Evolutionary conservation across 768 basidiomycete genomes (phyloP).

Genomic region (Suillus cothurnatus): DNA sequence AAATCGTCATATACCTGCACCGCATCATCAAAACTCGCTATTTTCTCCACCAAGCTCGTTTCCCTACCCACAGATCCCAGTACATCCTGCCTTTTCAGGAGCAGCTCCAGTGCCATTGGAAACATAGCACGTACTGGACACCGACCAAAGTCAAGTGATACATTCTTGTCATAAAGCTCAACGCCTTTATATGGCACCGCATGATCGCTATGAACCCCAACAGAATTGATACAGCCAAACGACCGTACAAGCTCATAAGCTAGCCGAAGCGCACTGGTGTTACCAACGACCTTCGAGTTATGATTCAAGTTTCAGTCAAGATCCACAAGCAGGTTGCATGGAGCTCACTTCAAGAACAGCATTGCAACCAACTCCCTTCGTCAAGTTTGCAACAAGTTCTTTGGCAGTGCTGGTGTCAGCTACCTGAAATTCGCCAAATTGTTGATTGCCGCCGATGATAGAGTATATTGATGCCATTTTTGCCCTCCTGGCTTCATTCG

Average conservation of each 20-base stretch:
- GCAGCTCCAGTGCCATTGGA: slow-evolving; percentile 65
- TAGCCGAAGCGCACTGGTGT: slow-evolving; percentile 60
- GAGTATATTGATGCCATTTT: slow-evolving; percentile 63
- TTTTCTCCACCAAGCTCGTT: slow-evolving; percentile 64
- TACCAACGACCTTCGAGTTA: slow-evolving; percentile 63
- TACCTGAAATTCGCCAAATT: slow-evolving; percentile 49
- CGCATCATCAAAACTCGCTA: slow-evolving; percentile 64
- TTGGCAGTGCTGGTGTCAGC: slow-evolving; percentile 55
- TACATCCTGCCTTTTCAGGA: slow-evolving; percentile 70
- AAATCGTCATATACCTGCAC: slow-evolving; percentile 63
- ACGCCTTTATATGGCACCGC: slow-evolving; percentile 56
- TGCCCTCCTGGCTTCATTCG: slow-evolving; percentile 53
- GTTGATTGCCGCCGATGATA: slow-evolving; percentile 46
- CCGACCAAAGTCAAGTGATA: slow-evolving; percentile 79
- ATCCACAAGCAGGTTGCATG: not conserved
- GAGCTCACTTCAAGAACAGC: slow-evolving; percentile 63
- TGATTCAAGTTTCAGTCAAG: not conserved
- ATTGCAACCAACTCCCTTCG: slow-evolving; percentile 59
- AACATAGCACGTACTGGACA: slow-evolving; percentile 82
- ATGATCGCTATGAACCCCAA: slow-evolving; percentile 66
- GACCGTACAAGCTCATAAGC: slow-evolving; percentile 73
- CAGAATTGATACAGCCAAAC: slow-evolving; percentile 75
- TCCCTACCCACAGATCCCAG: slow-evolving; percentile 70
- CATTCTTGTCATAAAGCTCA: slow-evolving; percentile 74
- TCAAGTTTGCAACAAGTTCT: slow-evolving; percentile 50